Evolutionary conservation across 2,329 filamentous ascomycete genomes (phyloP), one percentile per base, ranked within the genome.

Genomic region (Xylaria sp.): DNA sequence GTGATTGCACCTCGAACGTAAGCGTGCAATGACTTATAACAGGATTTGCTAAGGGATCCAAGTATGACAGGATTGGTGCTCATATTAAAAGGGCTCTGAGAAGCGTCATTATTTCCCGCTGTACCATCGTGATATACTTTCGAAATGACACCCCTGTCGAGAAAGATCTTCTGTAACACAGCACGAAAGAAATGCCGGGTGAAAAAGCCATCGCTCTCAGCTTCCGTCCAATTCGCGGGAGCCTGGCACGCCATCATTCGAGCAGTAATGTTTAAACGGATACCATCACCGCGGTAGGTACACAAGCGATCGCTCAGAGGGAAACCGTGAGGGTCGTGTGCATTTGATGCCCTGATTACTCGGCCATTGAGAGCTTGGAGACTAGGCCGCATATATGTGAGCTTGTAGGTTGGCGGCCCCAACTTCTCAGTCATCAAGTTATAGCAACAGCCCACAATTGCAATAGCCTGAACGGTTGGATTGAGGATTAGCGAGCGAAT

Each of bases 231-330:
- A 79, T 99, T 99, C 63, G 89, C 84, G 1, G 95, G 94, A 7
- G 95, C 95, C 79, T 99, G 95, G 52, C 96, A 94, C 2, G 94
- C 94, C 94, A 98, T 97, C 90, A 97, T 97, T 46, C 95, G 87
- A 0, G 95, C 93, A 3, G 95, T 99, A 73, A 98, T 97, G 77
- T 99, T 98, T 60, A 98, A 83, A 23, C 92, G 86, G 49, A 98
- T 83, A 2, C 93, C 92, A 8, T 82, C 80, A 15, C 78, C 79
- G 19, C 80, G 76, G 69, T 89, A 85, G 3, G 76, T 86, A 77
- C 73, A 83, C 51, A 97, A 81, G 14, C 84, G 84, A 46, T 89
- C 81, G 61, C 92, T 96, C 90, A 99, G 95, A 0, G 95, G 95
- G 71, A 97, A 99, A 3, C 95, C 95, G 65, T 97, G 89, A 0